Base-by-base conservation (phyloP, 306 rosid genomes). In the Vicia villosa region DNA sequence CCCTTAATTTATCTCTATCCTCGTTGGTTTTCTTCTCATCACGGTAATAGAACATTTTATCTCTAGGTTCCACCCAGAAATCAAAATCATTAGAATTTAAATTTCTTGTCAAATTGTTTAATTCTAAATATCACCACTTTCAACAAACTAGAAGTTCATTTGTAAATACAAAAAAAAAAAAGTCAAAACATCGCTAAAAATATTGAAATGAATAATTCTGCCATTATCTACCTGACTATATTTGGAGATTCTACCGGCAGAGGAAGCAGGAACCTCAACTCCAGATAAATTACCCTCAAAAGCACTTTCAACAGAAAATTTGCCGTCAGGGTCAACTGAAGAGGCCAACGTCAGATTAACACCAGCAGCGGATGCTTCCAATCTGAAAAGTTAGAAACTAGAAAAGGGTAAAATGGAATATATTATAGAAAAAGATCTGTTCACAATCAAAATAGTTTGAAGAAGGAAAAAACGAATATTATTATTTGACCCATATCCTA, bases 291-390 rank as follows among this genome's bases (percentile, higher is more conserved):
- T 63, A 40, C 62, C 80, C 46, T 75, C 78, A 70, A 87, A 73
- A 79, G 73, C 73, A 62, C 69, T 69, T 80, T 75, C 78, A 61
- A 51, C 77, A 9, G 83, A 80, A 70, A 65, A 60, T 40, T 69
- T 79, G 52, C 70, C 72, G 60, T 73, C 58, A 52, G 64, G 69
- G 63, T 63, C 77, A 73, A 76, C 84, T 13, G 80, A 57, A 57
- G 90, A 75, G 42, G 85, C 70, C 50, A 75, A 64, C 72, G 41
- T 68, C 76, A 94, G 83, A 74, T 77, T 63, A 80, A 94, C 99
- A 47, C 83, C 87, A 0, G 83, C 76, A 16, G 86, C 9, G 14
- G 99, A 87, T 43, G 99, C 99, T 76, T 91, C 96, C 87, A 91
- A 76, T 84, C 97, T 94, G 77, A 64, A 77, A 74, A 63, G n/a